These are phyloP conservation scores for Myriosclerotinia curreyana DNA, from an alignment of 2,329 filamentous ascomycete species.

Conservation along the genomic window DNA sequence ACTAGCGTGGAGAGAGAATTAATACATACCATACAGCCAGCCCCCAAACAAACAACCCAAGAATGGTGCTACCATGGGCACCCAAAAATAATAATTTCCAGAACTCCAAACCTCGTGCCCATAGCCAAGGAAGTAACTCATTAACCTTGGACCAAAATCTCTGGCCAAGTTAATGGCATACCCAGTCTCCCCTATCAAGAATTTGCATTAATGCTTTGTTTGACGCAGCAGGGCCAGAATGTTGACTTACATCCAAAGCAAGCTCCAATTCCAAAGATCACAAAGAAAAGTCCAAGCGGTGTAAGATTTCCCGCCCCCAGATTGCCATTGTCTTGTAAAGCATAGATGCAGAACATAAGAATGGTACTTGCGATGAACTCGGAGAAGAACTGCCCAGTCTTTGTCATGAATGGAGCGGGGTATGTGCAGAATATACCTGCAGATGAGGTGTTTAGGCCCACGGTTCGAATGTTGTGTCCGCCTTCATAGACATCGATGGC, in stretches of 20 bases:
- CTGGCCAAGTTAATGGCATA: slow-evolving; percentile 73
- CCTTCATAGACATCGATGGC: slow-evolving; percentile 68
- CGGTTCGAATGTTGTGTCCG: slow-evolving; percentile 57
- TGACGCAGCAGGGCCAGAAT: neutral
- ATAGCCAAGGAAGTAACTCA: slow-evolving; percentile 67
- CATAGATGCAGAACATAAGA: slow-evolving; percentile 70
- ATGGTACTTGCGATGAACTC: slow-evolving; percentile 67
- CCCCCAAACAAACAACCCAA: slow-evolving; percentile 61
- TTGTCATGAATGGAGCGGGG: slow-evolving; percentile 60
- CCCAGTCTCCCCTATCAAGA: slow-evolving; percentile 62
- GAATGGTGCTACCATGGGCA: slow-evolving; percentile 72
- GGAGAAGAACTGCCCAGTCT: slow-evolving; percentile 66
- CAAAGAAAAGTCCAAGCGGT: slow-evolving; percentile 65
- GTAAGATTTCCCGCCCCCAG: slow-evolving; percentile 50
- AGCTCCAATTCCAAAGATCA: slow-evolving; percentile 71
- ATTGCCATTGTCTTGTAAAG: slow-evolving; percentile 59
- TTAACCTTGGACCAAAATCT: slow-evolving; percentile 65
- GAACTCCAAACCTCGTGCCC: slow-evolving; percentile 64
- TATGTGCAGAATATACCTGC: slow-evolving; percentile 74
- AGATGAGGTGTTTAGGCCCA: slow-evolving; percentile 49
- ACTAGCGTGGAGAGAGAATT: neutral
- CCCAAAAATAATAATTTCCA: slow-evolving; percentile 70
- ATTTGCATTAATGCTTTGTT: neutral
- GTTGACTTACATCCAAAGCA: slow-evolving; percentile 54
- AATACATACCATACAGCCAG: slow-evolving; percentile 53